phyloP scores from a whole-genome alignment of 495 filamentous ascomycete species.

The Penicillium coffeae region DNA sequence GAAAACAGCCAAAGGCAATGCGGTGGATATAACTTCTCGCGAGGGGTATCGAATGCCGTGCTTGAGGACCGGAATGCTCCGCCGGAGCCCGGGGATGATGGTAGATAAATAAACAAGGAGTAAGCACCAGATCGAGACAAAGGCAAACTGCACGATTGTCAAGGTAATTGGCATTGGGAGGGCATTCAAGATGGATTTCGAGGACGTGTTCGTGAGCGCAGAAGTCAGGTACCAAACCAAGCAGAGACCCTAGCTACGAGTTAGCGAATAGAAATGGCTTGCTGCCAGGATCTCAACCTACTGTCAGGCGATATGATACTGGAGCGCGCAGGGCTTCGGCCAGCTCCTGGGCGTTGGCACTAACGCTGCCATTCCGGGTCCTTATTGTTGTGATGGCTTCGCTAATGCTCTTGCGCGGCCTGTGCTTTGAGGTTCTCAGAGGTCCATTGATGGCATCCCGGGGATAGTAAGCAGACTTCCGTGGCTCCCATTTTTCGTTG shows the following conservation, averaged over 20 bases:
- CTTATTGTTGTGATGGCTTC: constrained; percentile 80
- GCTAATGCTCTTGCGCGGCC: constrained; percentile 75
- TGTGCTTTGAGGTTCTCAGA: constrained; percentile 53
- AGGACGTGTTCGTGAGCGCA: constrained; percentile 93
- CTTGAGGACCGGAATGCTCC: constrained; percentile 70
- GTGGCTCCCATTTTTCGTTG: constrained; percentile 36
- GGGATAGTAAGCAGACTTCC: constrained; percentile 27
- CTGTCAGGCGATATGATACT: constrained; percentile 79
- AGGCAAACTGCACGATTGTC: constrained; percentile 91
- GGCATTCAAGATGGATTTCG: constrained; percentile 92
- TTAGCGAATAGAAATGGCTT: too few species aligned
- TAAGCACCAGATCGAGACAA: constrained; percentile 87
- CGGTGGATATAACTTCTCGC: constrained; percentile 78
- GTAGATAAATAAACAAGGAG: constrained; percentile 68
- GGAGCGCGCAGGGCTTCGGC: constrained; percentile 87
- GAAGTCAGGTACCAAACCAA: constrained; percentile 91
- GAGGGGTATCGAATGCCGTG: constrained; percentile 78
- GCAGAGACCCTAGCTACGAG: constrained; percentile 62
- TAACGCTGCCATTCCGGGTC: constrained; percentile 73
- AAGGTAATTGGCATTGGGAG: constrained; percentile 90
- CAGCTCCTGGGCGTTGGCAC: constrained; percentile 88
- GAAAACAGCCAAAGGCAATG: constrained; percentile 85
- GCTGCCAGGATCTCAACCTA: constrained; percentile 55
- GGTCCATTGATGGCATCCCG: constrained; percentile 41
- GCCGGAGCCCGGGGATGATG: constrained; percentile 62